Conservation (phyloP, 768 basidiomycete genomes). For the Tulasnella sp. region DNA sequence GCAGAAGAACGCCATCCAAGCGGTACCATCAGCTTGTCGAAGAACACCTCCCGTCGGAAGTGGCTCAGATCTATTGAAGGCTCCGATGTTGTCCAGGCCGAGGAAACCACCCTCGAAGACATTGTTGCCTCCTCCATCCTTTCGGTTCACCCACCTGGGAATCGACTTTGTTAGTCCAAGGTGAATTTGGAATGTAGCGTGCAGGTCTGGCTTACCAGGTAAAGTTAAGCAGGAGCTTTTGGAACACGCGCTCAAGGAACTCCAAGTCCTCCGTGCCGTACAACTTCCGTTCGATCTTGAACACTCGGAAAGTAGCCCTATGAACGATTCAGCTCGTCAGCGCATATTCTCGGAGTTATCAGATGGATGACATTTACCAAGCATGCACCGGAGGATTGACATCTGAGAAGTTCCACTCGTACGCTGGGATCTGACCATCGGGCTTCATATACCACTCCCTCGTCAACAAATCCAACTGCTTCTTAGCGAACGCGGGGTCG, state of each 20-base stretch:
- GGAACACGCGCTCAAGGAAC: conserved; percentile 97
- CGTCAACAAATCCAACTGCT: conserved; percentile 90
- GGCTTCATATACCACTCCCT: conserved; percentile 99
- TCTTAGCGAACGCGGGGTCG: conserved; percentile 92
- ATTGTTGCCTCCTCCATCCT: conserved; percentile 88
- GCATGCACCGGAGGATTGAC: conserved; percentile 99
- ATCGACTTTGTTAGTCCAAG: conserved; percentile 30
- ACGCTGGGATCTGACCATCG: conserved; percentile 96
- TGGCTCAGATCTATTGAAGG: conserved; percentile 96
- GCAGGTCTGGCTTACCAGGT: conserved; percentile 54
- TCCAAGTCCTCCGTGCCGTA: conserved; percentile 79
- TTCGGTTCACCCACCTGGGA: conserved; percentile 80
- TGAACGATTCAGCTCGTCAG: not conserved
- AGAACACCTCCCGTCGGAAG: conserved; percentile 87
- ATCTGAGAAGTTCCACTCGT: conserved; percentile 99
- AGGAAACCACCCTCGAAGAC: conserved; percentile 99
- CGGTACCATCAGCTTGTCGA: conserved; percentile 96
- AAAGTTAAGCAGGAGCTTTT: conserved; percentile 92
- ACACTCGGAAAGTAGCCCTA: conserved; percentile 94
- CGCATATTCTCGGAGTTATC: not conserved
- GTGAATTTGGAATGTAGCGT: not conserved
- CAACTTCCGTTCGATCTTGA: conserved; percentile 97
- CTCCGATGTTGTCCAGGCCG: conserved; percentile 94
- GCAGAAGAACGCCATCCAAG: conserved; percentile 99
- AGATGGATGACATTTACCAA: conserved; percentile 41